Evolutionary conservation across 1,139 yeast genomes (phyloP).

Genomic region (Kodamaea alishanica): DNA sequence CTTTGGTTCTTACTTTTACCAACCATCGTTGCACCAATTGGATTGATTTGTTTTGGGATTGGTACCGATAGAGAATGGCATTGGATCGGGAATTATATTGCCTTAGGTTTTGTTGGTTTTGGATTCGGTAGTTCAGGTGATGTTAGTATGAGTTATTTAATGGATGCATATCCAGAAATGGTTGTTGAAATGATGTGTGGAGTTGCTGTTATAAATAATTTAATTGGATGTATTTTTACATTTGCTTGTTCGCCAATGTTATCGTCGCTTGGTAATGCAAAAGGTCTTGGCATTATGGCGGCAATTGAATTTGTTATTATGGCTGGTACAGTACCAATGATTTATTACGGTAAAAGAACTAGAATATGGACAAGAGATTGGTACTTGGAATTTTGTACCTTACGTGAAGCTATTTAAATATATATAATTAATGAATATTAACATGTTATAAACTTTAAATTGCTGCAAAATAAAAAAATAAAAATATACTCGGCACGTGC

Average conservation of each 20-base stretch:
- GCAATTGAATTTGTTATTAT: constrained; percentile 29
- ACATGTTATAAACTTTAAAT: not conserved
- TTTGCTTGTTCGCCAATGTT: constrained; percentile 42
- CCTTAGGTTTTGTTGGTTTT: constrained; percentile 35
- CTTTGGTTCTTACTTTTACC: constrained; percentile 34
- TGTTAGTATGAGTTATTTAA: constrained; percentile 35
- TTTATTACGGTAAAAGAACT: constrained; percentile 34
- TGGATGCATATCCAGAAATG: constrained; percentile 40
- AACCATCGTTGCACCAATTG: constrained; percentile 35
- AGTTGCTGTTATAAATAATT: constrained; percentile 35
- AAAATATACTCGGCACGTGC: constrained; percentile 3
- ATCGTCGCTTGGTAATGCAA: constrained; percentile 28
- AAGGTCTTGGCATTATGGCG: constrained; percentile 35
- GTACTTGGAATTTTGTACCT: constrained; percentile 24
- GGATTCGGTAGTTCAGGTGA: constrained; percentile 39
- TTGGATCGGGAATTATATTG: constrained; percentile 35
- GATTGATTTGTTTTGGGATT: constrained; percentile 34
- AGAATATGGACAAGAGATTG: constrained; percentile 33
- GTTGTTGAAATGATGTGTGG: constrained; percentile 38
- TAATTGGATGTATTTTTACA: constrained; percentile 37
- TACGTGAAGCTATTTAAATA: constrained; percentile 16
- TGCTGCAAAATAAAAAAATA: constrained; percentile 1
- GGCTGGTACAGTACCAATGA: constrained; percentile 26
- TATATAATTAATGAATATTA: not conserved
- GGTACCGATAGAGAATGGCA: constrained; percentile 30